Evolutionary conservation across 768 basidiomycete species (phyloP).

Genomic region (Amanita pseudoporphyria): DNA sequence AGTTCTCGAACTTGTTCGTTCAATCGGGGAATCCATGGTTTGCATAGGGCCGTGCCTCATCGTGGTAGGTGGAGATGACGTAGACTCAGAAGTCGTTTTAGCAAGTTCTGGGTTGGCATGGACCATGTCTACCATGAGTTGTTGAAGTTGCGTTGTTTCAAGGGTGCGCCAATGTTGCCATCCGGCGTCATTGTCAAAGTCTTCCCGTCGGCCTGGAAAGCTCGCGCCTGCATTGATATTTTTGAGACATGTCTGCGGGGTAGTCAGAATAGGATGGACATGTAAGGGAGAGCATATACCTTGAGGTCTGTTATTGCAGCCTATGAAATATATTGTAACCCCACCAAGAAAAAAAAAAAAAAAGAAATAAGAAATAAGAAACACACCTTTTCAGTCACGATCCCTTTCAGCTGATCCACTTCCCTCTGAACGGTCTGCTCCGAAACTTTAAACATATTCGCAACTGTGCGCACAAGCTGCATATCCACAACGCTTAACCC

Average conservation of each 20-base stretch:
- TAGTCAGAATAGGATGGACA: background rate
- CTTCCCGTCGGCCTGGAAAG: slow-evolving; percentile 80
- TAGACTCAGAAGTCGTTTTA: slow-evolving; percentile 55
- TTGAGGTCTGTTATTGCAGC: slow-evolving; percentile 85
- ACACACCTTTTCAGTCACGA: slow-evolving; percentile 71
- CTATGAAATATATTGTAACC: slow-evolving; percentile 22
- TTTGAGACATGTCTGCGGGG: slow-evolving; percentile 72
- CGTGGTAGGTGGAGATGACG: slow-evolving; percentile 33
- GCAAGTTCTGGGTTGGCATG: slow-evolving; percentile 81
- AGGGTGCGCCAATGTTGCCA: slow-evolving; percentile 78
- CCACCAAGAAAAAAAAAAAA: background rate
- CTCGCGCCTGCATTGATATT: slow-evolving; percentile 77
- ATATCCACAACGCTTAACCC: slow-evolving; percentile 59
- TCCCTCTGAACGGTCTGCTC: slow-evolving; percentile 62
- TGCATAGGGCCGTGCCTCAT: slow-evolving; percentile 47
- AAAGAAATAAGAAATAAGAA: background rate
- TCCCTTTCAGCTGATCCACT: slow-evolving; percentile 51
- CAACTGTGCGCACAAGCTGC: slow-evolving; percentile 63
- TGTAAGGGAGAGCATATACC: slow-evolving; percentile 26
- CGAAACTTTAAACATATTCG: slow-evolving; percentile 64
- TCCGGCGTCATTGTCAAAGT: slow-evolving; percentile 75
- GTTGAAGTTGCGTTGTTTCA: slow-evolving; percentile 79
- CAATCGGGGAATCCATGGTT: slow-evolving; percentile 19
- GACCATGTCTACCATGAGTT: slow-evolving; percentile 82
- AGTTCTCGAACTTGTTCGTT: slow-evolving; percentile 32